Evolutionary conservation across 345 rosid genomes (phyloP).

Genomic region (Bruguiera sexangula): DNA sequence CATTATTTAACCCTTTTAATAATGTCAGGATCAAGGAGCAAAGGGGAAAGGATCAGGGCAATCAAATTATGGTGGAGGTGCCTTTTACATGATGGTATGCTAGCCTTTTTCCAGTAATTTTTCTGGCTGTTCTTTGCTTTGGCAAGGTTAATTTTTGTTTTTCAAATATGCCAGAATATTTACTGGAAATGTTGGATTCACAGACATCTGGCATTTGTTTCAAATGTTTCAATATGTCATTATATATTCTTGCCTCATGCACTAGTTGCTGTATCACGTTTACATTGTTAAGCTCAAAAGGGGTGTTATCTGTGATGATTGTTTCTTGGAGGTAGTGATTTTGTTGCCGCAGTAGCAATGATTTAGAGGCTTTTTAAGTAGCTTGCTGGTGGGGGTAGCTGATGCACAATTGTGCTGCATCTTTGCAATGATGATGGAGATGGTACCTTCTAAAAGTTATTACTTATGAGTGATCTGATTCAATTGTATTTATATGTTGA

Average conservation of each 20-base stretch:
- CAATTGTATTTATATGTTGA: background rate
- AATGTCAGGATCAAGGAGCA: constrained; percentile 39
- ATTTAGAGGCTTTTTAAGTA: no score
- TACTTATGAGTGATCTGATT: background rate
- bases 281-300: no score
- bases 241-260: no score
- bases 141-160: background rate
- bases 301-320: no score
- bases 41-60: constrained; percentile 41
- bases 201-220: no score
- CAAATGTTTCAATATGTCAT: no score
- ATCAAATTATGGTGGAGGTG: constrained; percentile 54
- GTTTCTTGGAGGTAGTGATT: no score
- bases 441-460: background rate
- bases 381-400: no score
- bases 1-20: constrained; percentile 11
- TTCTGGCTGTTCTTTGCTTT: constrained; percentile 1
- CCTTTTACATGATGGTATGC: constrained; percentile 52
- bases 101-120: constrained; percentile 14
- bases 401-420: no score
- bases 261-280: no score
- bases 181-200: background rate
- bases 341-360: no score
- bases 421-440: no score
- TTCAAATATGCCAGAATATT: background rate